Percentiles rank a stretch among this genome's conserved stretches.
These are phyloP conservation scores for Colletotrichum sp. DNA, from an alignment of 2,329 filamentous ascomycete species.

Conservation along the genomic window DNA sequence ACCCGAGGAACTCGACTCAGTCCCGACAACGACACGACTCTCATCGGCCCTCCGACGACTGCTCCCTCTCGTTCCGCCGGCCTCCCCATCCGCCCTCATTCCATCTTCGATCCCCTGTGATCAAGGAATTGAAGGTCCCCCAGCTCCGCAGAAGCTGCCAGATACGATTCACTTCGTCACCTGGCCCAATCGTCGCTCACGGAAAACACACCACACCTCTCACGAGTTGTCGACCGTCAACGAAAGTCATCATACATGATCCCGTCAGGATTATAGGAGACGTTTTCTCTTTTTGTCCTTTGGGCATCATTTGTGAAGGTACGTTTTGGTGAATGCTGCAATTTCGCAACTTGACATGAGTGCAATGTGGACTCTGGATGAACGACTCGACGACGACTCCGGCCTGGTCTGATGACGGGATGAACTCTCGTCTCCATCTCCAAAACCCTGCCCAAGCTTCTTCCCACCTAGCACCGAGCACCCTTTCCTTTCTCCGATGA, in stretches of 20 bases:
- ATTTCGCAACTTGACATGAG: neutral
- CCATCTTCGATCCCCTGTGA: constrained; percentile 1
- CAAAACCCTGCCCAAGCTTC: neutral
- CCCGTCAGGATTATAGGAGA: constrained; percentile 18
- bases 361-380: neutral
- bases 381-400: neutral
- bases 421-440: constrained; percentile 6
- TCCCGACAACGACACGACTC: constrained; percentile 26
- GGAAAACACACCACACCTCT: neutral
- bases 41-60: constrained; percentile 33
- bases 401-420: neutral
- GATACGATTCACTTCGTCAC: constrained; percentile 5
- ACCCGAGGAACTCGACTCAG: constrained; percentile 45
- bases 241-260: constrained; percentile 14
- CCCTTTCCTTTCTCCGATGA: constrained; percentile 3
- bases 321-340: constrained; percentile 17
- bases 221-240: neutral
- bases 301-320: constrained; percentile 21
- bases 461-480: constrained; percentile 13
- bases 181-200: neutral
- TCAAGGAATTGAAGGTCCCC: constrained; percentile 26
- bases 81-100: constrained; percentile 16
- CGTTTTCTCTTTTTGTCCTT: neutral
- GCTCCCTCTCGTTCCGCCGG: constrained; percentile 38
- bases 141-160: neutral